Conservation (phyloP, 1,139 yeast species). For the Ogataea hybrid region DNA sequence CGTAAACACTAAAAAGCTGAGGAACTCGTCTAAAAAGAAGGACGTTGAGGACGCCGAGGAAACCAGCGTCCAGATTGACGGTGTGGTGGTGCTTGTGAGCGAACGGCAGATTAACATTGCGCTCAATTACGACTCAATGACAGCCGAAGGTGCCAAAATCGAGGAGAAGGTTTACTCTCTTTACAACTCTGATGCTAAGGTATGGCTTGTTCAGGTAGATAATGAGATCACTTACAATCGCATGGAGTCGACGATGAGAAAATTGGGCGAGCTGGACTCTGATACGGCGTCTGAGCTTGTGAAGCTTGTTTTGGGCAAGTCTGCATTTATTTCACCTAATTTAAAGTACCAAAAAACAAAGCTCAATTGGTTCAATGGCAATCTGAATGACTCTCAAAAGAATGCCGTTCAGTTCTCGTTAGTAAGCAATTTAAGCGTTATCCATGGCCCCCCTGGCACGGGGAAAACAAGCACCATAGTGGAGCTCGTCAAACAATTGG, state of each 20-base stretch:
- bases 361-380: constrained; percentile 44
- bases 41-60: constrained; percentile 30
- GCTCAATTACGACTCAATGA: constrained; percentile 46
- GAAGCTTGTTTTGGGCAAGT: constrained; percentile 45
- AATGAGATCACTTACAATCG: constrained; percentile 71
- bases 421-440: constrained; percentile 49
- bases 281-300: constrained; percentile 37
- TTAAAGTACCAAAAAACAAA: constrained; percentile 14
- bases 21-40: constrained; percentile 31
- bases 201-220: constrained; percentile 66
- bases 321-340: constrained; percentile 28
- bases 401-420: constrained; percentile 55
- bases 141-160: constrained; percentile 24
- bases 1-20: constrained; percentile 22
- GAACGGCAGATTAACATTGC: constrained; percentile 51
- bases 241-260: constrained; percentile 78
- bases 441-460: constrained; percentile 82
- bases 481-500: constrained; percentile 78
- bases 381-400: constrained; percentile 72
- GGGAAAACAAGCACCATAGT: constrained; percentile 84
- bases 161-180: constrained; percentile 46
- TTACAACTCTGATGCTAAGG: constrained; percentile 37
- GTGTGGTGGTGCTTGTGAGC: constrained; percentile 56
- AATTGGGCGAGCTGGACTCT: constrained; percentile 49
- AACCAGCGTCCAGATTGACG: constrained; percentile 44